These are phyloP conservation scores for Lagenaria siceraria DNA, from an alignment of 306 rosid genomes.

Conservation along the genomic window DNA sequence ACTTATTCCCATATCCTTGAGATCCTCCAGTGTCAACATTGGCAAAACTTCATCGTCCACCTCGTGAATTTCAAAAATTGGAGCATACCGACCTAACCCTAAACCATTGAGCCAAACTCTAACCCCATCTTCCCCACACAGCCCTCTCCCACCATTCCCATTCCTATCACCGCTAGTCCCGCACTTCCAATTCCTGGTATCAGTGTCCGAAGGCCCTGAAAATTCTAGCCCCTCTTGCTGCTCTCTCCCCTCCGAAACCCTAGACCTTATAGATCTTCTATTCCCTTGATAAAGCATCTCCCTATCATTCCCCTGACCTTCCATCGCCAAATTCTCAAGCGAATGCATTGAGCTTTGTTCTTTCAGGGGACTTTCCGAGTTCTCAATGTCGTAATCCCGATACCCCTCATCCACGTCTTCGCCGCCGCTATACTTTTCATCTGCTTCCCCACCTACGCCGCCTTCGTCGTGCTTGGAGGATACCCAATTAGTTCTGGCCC, in stretches of 20 bases:
- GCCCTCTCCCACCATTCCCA: slow-evolving; percentile 38
- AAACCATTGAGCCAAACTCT: slow-evolving; percentile 86
- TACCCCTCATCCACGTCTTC: slow-evolving; percentile 61
- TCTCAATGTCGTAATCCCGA: slow-evolving; percentile 64
- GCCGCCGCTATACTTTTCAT: slow-evolving; percentile 54
- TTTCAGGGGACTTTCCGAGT: slow-evolving; percentile 62
- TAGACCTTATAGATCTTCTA: slow-evolving; percentile 47
- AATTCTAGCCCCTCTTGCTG: slow-evolving; percentile 59
- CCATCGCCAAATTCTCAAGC: slow-evolving; percentile 66
- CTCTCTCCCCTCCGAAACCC: slow-evolving; percentile 54
- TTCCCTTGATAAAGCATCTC: slow-evolving; percentile 35
- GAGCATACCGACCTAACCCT: slow-evolving; percentile 82
- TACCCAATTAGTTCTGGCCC: slow-evolving; percentile 85
- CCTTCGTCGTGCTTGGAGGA: slow-evolving; percentile 54
- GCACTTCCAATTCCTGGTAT: slow-evolving; percentile 55
- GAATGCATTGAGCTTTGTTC: slow-evolving; percentile 60
- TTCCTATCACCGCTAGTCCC: slow-evolving; percentile 39
- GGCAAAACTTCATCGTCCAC: slow-evolving; percentile 95
- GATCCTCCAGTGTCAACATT: slow-evolving; percentile 74
- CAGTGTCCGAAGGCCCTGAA: slow-evolving; percentile 75
- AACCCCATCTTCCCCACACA: slow-evolving; percentile 72
- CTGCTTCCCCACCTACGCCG: slow-evolving; percentile 36
- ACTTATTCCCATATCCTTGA: slow-evolving; percentile 84
- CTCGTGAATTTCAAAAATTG: slow-evolving; percentile 85
- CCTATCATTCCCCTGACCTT: slow-evolving; percentile 45